Conservation (phyloP, 1,139 yeast genomes). For the Candida pseudocylindracea region DNA sequence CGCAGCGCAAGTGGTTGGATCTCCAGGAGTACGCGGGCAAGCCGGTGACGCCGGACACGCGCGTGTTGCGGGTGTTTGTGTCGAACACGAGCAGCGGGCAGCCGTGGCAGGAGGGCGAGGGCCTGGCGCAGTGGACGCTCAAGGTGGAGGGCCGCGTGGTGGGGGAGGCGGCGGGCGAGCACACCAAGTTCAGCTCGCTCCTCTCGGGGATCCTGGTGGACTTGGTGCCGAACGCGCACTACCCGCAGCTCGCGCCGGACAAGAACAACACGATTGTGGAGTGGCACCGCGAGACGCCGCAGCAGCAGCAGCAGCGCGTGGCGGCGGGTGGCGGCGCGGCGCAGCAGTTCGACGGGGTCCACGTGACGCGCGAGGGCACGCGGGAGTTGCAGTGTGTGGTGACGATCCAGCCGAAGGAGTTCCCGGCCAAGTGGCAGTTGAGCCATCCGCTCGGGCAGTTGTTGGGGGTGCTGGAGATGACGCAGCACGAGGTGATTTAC, state of each 20-base stretch:
- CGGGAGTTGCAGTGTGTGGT: conserved; percentile 47
- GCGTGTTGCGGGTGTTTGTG: conserved; percentile 44
- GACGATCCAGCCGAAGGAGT: conserved; percentile 69
- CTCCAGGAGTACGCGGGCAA: no score
- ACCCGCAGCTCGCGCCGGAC: conserved; percentile 13
- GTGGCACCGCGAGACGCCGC: conserved; percentile 13
- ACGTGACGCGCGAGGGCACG: conserved; percentile 59
- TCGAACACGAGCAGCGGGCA: conserved; percentile 74
- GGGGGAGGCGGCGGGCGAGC: conserved; percentile 12
- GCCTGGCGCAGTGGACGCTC: conserved; percentile 57
- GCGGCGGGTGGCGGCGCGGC: no score
- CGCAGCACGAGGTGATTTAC: conserved; percentile 73
- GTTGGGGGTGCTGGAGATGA: conserved; percentile 54
- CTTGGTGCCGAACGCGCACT: conserved; percentile 22
- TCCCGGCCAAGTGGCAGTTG: conserved; percentile 30
- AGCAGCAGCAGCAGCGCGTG: conserved; percentile 3
- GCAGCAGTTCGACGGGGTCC: conserved; percentile 62
- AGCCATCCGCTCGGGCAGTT: conserved; percentile 41
- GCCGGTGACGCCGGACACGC: no score
- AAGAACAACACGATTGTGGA: conserved; percentile 14
- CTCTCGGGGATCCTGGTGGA: conserved; percentile 74
- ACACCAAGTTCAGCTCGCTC: conserved; percentile 47
- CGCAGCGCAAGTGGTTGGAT: no score
- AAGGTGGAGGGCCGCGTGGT: conserved; percentile 73
- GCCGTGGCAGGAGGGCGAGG: conserved; percentile 53